Conservation (phyloP, 2,329 filamentous ascomycete genomes). For the Fusarium sarcochroum region DNA sequence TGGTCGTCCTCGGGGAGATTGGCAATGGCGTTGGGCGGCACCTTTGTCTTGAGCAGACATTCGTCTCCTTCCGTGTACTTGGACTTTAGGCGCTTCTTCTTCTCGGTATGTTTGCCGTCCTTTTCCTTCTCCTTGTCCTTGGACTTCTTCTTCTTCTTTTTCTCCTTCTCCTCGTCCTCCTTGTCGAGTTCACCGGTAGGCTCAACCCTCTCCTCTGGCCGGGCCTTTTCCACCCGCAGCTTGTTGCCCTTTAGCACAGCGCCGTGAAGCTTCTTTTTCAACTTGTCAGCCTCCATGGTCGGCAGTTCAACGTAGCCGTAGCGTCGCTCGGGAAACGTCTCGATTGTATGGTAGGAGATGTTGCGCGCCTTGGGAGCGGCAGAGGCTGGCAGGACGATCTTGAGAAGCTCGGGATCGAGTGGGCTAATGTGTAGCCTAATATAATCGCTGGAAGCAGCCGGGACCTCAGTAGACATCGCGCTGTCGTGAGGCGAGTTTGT, state of each 20-base stretch:
- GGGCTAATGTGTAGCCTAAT: slow-evolving; percentile 85
- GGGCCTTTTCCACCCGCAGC: slow-evolving; percentile 86
- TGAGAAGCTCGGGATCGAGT: slow-evolving; percentile 80
- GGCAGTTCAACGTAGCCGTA: slow-evolving; percentile 94
- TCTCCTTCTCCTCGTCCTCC: slow-evolving; percentile 48
- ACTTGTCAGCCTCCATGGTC: slow-evolving; percentile 84
- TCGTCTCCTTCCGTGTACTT: slow-evolving; percentile 87
- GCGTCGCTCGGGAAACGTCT: slow-evolving; percentile 89
- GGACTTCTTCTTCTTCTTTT: slow-evolving; percentile 52
- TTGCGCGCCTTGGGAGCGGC: slow-evolving; percentile 77
- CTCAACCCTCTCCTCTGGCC: slow-evolving; percentile 64
- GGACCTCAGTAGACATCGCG: slow-evolving; percentile 46
- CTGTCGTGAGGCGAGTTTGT: slow-evolving; percentile 23
- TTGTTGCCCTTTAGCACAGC: slow-evolving; percentile 87
- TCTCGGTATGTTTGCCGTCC: slow-evolving; percentile 67
- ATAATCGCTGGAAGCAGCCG: slow-evolving; percentile 46
- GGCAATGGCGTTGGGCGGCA: slow-evolving; percentile 67
- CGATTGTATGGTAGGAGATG: slow-evolving; percentile 88
- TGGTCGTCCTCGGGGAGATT: slow-evolving; percentile 59
- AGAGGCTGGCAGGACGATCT: slow-evolving; percentile 78
- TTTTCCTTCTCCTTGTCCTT: slow-evolving; percentile 60
- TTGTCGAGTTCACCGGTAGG: slow-evolving; percentile 54
- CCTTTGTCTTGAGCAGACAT: slow-evolving; percentile 85
- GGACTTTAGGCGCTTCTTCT: slow-evolving; percentile 74
- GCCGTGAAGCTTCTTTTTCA: slow-evolving; percentile 92